Base-by-base conservation (phyloP, 2,329 filamentous ascomycete genomes). In the Acrocalymma vagum region DNA sequence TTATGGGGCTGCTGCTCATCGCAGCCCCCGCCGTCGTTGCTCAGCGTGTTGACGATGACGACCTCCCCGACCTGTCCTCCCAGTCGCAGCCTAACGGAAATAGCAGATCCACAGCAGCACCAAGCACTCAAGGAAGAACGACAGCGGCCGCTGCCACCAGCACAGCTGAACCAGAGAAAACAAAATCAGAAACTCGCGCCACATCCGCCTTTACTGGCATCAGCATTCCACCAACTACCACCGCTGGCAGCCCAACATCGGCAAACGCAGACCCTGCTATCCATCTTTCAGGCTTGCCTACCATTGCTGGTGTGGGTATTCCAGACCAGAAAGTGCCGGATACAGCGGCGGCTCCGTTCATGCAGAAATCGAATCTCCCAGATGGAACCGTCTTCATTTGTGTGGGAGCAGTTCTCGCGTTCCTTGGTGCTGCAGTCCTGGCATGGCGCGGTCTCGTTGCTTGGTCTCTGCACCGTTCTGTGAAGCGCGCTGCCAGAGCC, bases 301-400 rank as follows among this genome's bases (percentile, higher is more conserved):
- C 77, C 24, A 72, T 85, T 29, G 73, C 78, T 6, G 81, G 80
- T 51, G 73, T 76, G 33, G 80, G 77, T 51, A 81, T 82, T 51
- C 88, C 92, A 5, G 74, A 87, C 1, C 78, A 90, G 4, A 81
- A 84, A 17, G 86, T 97, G 3, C 94, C 94, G 6, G 88, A 91
- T 17, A 96, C 89, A 3, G 79, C 82, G 25, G 83, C 87, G 62
- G 94, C 94, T 5, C 91, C 93, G 11, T 99, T 90, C 67, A 96
- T 97, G 90, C 86, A 92, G 63, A 85, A 86, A 60, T 95, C 91
- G 1, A 85, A 74, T 37, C 78, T 92, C 9, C 94, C 94, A 3
- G 88, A 97, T 62, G 94, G 94, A 38, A 96, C 93, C 4, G 87
- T 99, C 44, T 99, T 99, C 74, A 99, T 99, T 60, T 87, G 85